Conservation (phyloP, 768 basidiomycete genomes). For the Vishniacozyma victoriae region DNA sequence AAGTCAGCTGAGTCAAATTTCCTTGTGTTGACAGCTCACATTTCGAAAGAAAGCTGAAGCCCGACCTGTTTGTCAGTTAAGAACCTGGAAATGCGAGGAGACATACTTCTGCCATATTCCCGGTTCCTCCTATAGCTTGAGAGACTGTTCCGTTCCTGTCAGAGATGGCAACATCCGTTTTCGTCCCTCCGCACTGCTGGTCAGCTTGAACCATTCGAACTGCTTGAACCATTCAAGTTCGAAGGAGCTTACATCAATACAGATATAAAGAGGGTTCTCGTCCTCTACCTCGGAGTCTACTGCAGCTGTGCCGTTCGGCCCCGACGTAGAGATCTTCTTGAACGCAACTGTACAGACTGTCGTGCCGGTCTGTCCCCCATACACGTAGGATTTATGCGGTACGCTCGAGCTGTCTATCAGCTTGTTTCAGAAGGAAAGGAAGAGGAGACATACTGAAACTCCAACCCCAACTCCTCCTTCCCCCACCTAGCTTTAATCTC, state of each 20-base stretch:
- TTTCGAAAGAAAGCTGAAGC: conserved; percentile 8
- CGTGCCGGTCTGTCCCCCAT: conserved; percentile 46
- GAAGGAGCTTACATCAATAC: conserved; percentile 20
- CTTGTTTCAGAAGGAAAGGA: too few relatives aligned
- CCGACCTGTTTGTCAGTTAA: conserved; percentile 10
- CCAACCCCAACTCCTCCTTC: conserved; percentile 28
- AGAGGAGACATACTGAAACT: too few relatives aligned
- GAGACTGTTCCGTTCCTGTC: conserved; percentile 58
- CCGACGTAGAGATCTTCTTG: conserved; percentile 20
- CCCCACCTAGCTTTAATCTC: conserved; percentile 46
- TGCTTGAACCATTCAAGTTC: background rate
- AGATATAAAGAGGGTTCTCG: conserved; percentile 9
- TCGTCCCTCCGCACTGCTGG: conserved; percentile 61
- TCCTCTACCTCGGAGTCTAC: background rate
- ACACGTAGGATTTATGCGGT: conserved; percentile 46
- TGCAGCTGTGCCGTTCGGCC: background rate
- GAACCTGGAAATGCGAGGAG: background rate
- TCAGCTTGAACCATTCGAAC: background rate
- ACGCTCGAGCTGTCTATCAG: conserved; percentile 39
- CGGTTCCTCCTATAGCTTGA: conserved; percentile 66
- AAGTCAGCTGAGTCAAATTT: conserved; percentile 2
- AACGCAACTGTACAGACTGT: conserved; percentile 46
- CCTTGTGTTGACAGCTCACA: conserved; percentile 3
- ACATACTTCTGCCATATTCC: conserved; percentile 80
- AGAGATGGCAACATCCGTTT: conserved; percentile 72